Conservation (phyloP, 2,329 filamentous ascomycete species). For the Xylariaceae sp. region DNA sequence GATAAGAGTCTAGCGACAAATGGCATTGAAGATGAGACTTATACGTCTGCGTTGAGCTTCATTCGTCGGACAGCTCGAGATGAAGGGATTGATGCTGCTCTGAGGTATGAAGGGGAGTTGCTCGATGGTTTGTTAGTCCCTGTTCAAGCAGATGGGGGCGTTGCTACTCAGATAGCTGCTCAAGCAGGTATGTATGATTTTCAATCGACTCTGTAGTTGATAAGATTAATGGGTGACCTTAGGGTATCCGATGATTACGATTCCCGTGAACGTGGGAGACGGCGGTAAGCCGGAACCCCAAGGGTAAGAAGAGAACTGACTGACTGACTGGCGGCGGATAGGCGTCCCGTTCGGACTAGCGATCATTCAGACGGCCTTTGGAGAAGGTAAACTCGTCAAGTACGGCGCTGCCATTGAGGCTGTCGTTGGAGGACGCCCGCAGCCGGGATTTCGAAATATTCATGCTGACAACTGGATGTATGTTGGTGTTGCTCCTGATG, state of each 20-base stretch:
- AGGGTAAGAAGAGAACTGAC: not conserved
- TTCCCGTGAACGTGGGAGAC: constrained; percentile 10
- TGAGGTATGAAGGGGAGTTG: constrained; percentile 41
- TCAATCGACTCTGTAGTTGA: not conserved
- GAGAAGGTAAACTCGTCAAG: constrained; percentile 14
- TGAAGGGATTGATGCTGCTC: constrained; percentile 63
- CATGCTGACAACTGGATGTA: constrained; percentile 10
- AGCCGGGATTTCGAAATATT: constrained; percentile 4
- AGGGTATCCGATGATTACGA: constrained; percentile 21
- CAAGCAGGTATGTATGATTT: constrained; percentile 45
- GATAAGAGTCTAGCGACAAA: constrained; percentile 55
- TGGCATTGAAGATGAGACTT: constrained; percentile 58
- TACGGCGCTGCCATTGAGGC: constrained; percentile 15
- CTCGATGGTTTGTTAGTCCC: constrained; percentile 64
- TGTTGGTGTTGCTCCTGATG: constrained; percentile 2
- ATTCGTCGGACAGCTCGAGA: constrained; percentile 50
- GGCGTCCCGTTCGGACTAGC: constrained; percentile 17
- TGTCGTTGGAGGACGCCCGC: not conserved
- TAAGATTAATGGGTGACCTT: constrained; percentile 32
- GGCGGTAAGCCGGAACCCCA: constrained; percentile 4
- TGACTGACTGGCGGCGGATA: not conserved
- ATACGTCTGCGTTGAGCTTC: constrained; percentile 61
- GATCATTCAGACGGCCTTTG: constrained; percentile 15
- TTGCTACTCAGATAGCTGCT: constrained; percentile 63
- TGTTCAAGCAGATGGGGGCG: constrained; percentile 52